Evolutionary conservation across 1,284 basidiomycete species (phyloP).

Genomic region (Meira miltonrushii): DNA sequence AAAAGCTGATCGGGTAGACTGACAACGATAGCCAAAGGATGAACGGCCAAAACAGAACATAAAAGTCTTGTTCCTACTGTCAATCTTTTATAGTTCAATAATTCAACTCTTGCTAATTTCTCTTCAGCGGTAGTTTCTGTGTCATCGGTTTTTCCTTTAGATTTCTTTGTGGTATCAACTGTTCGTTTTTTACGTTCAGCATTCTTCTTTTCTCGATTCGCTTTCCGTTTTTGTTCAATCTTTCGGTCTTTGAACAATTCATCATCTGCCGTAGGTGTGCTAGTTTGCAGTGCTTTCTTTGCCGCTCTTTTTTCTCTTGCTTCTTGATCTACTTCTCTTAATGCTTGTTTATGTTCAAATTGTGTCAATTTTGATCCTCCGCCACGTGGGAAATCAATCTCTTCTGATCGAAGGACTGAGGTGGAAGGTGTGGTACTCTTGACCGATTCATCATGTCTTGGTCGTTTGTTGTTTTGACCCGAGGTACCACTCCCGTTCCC

Average conservation of each 20-base stretch:
- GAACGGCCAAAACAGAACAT: slow-evolving; percentile 76
- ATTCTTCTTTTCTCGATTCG: slow-evolving; percentile 21
- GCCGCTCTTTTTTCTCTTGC: slow-evolving; percentile 57
- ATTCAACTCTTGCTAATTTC: slow-evolving; percentile 67
- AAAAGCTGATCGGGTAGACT: slow-evolving; percentile 92
- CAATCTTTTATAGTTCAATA: slow-evolving; percentile 91
- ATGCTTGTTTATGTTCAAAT: slow-evolving; percentile 79
- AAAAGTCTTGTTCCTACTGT: slow-evolving; percentile 78
- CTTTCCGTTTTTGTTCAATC: slow-evolving; percentile 53
- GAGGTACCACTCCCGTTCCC: too few relatives aligned
- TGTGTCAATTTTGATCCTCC: slow-evolving; percentile 70
- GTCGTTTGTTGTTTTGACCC: too few relatives aligned
- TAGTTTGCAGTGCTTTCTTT: slow-evolving; percentile 27
- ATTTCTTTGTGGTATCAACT: slow-evolving; percentile 3
- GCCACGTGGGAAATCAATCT: slow-evolving; percentile 91
- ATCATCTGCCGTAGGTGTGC: slow-evolving; percentile 55
- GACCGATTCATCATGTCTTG: too few relatives aligned
- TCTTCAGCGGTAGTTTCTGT: not conserved
- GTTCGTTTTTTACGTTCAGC: slow-evolving; percentile 41
- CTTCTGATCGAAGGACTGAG: slow-evolving; percentile 55
- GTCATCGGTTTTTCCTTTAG: slow-evolving; percentile 8
- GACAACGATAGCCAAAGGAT: slow-evolving; percentile 82
- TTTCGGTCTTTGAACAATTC: slow-evolving; percentile 58
- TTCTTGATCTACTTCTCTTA: slow-evolving; percentile 77
- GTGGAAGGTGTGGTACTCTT: slow-evolving; percentile 5